Evolutionary conservation across 2,329 filamentous ascomycete genomes (phyloP), one percentile per base, ranked within the genome.

Genomic region (Claviceps fusiformis): DNA sequence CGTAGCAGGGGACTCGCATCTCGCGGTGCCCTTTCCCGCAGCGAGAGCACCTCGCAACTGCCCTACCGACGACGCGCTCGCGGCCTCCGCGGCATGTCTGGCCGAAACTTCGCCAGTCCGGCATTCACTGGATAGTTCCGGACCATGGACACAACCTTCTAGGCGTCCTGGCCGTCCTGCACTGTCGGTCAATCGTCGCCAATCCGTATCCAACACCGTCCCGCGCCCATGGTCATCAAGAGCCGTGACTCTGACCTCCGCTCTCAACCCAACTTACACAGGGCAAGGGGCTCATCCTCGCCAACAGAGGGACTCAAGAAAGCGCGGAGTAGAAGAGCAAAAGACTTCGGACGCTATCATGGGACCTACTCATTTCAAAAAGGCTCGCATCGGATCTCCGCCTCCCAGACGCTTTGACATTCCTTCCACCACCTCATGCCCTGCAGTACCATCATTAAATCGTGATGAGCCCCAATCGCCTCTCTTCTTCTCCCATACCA

Each of bases 401-500:
- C 72, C 75, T 17, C 75, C 76, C 10, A 65, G 69, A 35, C 70
- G 65, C 50, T 69, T 78, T 54, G 71, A 77, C 33, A 68, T 79
- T 35, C 68, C 70, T 49, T 62, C 63, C 39, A 56, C 60, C 24
- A 60, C 64, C 56, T 61, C 62, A 57, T 54, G 54, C 54, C 59
- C 58, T 52, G 31, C 56, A 5, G 50, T 19, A 24, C 44, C 54
- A 56, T 54, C 59, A 45, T 53, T 60, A 13, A 59, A 59, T 37
- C 62, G 65, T 35, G 71, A 74, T 48, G 68, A 68, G 37, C 65
- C 73, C n/a, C 68, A 70, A 10, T 79, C 77, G 8, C 76, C 77
- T 6, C 68, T 79, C 31, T 79, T 79, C 66, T 79, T 78, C 62
- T 78, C 77, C 10, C 70, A 73, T 56, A 72, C 69, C 41, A 61